Base-by-base conservation (phyloP, 2,329 filamentous ascomycete genomes). In the Cadophora sp. region DNA sequence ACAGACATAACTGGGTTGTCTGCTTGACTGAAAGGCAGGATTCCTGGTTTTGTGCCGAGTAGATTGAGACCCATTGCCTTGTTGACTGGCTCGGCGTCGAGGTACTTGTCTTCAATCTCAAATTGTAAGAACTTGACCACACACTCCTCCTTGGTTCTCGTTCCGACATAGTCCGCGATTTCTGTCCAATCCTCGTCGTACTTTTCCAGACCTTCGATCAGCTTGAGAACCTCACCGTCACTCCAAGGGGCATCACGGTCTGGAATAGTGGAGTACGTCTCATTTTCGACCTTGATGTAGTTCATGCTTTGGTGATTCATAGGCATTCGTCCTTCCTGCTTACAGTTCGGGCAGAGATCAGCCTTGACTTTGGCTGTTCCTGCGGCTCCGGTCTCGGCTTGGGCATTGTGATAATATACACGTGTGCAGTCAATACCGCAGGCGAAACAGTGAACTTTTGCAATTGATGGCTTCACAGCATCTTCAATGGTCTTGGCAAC, bases 1-100 rank as follows among this genome's bases (percentile, higher is more conserved):
- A 98, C 96, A 24, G 94, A 97, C 87, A 99, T 91, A 71, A 99
- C 93, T 0, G 97, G 95, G 79, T 98, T 99, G 76, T 99, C 96
- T 16, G 92, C 90, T 78, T 97, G 93, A 78, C 89, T 94, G 79
- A 98, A 96, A 0, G 96, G 96, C 56, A 97, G 86, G 70, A 93
- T 90, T 9, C 94, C 94, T 68, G 91, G 87, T 62, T 93, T 87
- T 66, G 89, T 86, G 40, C 91, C 91, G 43, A 96, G 83, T 84
- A 91, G 83, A 66, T 87, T 84, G 65, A 92, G 83, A 8, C 89
- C 87, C 0, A 82, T 86, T 12, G 84, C 85, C 59, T 82, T 84
- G 64, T 86, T 80, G 12, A 80, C 75, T 8, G 86, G 84, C 75
- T 95, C 90, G 8, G 93, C 89, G 75, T 98, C 94, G 11, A 97